Base-by-base conservation (phyloP, 208 protist species). In the Acanthamoeba pearcei region DNA sequence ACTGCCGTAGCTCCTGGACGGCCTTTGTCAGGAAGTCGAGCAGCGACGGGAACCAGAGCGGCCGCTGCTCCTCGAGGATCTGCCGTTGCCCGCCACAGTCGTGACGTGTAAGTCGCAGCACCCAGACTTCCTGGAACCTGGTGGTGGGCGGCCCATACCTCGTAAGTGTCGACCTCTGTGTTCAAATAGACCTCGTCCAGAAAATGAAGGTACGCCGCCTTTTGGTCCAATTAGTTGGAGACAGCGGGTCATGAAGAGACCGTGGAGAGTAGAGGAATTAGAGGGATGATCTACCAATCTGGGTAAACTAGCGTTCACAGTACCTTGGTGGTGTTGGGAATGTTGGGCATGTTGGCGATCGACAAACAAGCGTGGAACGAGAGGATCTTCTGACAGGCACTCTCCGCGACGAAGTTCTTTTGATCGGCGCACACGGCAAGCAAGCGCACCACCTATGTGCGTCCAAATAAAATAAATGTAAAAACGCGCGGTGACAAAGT, bases 151-250 rank as follows among this genome's bases (percentile, higher is more conserved):
- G 22, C 66, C 22, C n/a, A 35, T 38, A 94, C 70, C 91, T 94
- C 91, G n/a, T 94, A 94, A 4, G 74, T 94, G 29, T 94, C 91
- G 15, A 94, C 91, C 27, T 55, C 91, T 9, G 91, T 94, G 72
- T 94, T 94, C n/a, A 94, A 46, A 53, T 94, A 94, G 29, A 94
- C 91, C 29, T 94, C 91, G 38, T 94, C 72, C 22, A 94, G 91
- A 38, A 94, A 94, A 29, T 85, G 72, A 13, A 94, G 74, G 32
- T 94, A 94, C 1, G 91, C 62, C 17, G 91, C 66, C 32, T 35
- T 35, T 35, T 35, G 32, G 32, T 35, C 32, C 32, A 35, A 35
- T 35, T 35, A 35, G 32, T 35, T 35, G 32, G 32, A 35, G 32
- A 35, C 32, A 35, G 32, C 32, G 32, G 32, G 32, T 35, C 32